Evolutionary conservation across 371 early-diverging fungal species (phyloP).

Genomic region (Thermomucor indicae-seudaticae): DNA sequence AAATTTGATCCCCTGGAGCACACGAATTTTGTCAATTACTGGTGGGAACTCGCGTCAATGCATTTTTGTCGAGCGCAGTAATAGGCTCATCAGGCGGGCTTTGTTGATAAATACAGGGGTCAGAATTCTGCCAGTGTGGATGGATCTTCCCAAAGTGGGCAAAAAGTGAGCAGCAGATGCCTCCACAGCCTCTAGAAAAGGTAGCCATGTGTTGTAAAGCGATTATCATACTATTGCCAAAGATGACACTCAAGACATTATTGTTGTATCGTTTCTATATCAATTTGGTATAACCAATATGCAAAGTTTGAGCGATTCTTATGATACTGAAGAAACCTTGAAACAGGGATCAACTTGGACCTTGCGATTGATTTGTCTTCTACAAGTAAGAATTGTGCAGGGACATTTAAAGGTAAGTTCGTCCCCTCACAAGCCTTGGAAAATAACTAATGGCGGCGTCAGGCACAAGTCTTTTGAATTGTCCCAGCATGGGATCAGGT

Average conservation of each 20-base stretch:
- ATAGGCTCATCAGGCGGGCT: too few relatives aligned
- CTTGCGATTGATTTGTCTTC: not conserved
- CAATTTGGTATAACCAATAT: constrained; percentile 26
- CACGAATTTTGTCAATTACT: constrained; percentile 9
- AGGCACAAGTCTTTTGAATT: not conserved
- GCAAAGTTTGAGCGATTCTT: not conserved
- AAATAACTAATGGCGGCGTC: too few relatives aligned
- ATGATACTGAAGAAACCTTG: not conserved
- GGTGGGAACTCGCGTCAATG: not conserved
- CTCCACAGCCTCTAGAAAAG: too few relatives aligned
- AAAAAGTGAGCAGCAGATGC: too few relatives aligned
- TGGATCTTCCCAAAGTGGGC: constrained; percentile 8
- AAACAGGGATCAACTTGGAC: not conserved
- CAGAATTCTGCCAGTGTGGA: constrained; percentile 13
- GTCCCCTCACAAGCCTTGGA: too few relatives aligned
- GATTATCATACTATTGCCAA: constrained; percentile 38
- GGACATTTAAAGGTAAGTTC: not conserved
- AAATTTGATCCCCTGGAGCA: constrained; percentile 1
- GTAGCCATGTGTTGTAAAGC: too few relatives aligned
- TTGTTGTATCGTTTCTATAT: constrained; percentile 51
- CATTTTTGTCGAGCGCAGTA: not conserved
- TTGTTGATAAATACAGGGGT: constrained; percentile 4
- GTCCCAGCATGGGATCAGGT: not conserved
- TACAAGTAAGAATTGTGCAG: not conserved
- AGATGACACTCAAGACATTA: constrained; percentile 35